A percentile compares a stretch with the other conserved stretches of the same genome.
Evolutionary conservation across 108 stramenopile genomes (phyloP).

Genomic region (Skeletonema tropicum): DNA sequence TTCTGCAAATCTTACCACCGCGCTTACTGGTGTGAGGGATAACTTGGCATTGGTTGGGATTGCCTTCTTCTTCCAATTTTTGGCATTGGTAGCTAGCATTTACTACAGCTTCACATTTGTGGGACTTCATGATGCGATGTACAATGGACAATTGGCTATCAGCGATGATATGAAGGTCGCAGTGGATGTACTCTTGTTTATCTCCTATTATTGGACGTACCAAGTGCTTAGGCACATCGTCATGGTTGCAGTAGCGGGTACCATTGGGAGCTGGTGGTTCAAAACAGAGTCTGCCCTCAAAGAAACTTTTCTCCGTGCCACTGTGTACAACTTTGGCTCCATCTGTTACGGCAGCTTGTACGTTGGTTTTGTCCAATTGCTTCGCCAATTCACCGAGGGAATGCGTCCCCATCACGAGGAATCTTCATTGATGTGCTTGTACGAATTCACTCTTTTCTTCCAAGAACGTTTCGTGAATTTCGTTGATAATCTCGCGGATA

Average conservation of each 20-base stretch:
- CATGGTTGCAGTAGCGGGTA: constrained; percentile 83
- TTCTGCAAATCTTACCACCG: constrained; percentile 72
- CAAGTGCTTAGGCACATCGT: constrained; percentile 84
- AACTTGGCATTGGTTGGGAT: constrained; percentile 65
- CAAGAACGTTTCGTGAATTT: constrained; percentile 66
- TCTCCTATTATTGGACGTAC: constrained; percentile 88
- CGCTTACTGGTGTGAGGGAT: constrained; percentile 62
- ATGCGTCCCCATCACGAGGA: constrained; percentile 69
- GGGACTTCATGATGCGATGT: constrained; percentile 79
- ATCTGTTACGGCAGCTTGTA: constrained; percentile 90
- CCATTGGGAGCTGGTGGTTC: constrained; percentile 94
- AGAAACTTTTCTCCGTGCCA: constrained; percentile 55
- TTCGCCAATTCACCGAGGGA: constrained; percentile 72
- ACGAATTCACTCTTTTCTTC: constrained; percentile 71
- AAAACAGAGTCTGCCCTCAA: constrained; percentile 38
- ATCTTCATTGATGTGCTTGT: constrained; percentile 69
- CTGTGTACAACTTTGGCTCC: constrained; percentile 79
- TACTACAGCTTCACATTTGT: constrained; percentile 70
- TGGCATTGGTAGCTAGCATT: constrained; percentile 72
- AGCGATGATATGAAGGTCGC: constrained; percentile 40
- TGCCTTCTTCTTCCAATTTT: constrained; percentile 72
- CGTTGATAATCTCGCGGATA: constrained; percentile 65
- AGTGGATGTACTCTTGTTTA: constrained; percentile 49
- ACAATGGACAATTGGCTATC: constrained; percentile 55
- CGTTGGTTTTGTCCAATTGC: constrained; percentile 78